A percentile compares a stretch with the other conserved stretches of the same genome.
phyloP scores from a whole-genome alignment of 2,329 filamentous ascomycete genomes.

The Drechslerella dactyloides region DNA sequence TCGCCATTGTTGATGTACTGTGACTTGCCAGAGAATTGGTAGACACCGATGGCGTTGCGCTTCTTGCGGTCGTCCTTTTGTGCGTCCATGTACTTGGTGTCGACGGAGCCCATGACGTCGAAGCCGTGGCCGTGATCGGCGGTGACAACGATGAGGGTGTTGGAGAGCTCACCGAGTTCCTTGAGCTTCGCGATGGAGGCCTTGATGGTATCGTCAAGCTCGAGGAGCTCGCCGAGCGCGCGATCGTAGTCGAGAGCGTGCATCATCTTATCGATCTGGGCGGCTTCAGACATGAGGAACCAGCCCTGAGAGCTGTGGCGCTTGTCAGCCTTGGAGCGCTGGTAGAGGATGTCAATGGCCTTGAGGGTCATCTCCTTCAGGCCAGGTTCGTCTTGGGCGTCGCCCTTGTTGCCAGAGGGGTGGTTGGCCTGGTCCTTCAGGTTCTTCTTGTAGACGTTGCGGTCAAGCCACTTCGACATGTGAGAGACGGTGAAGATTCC shows the following conservation, averaged over 20 bases:
- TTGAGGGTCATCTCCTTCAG: slow-evolving; percentile 90
- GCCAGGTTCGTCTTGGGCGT: slow-evolving; percentile 77
- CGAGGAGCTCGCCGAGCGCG: slow-evolving; percentile 80
- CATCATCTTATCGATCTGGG: slow-evolving; percentile 90
- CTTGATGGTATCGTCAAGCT: slow-evolving; percentile 79
- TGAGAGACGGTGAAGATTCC: slow-evolving; percentile 78
- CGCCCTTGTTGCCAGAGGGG: slow-evolving; percentile 68
- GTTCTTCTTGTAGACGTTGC: slow-evolving; percentile 78
- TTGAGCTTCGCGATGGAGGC: slow-evolving; percentile 75
- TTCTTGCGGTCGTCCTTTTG: slow-evolving; percentile 73
- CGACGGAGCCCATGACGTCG: slow-evolving; percentile 81
- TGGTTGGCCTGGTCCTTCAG: slow-evolving; percentile 70
- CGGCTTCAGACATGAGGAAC: slow-evolving; percentile 87
- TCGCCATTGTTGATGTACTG: slow-evolving; percentile 71
- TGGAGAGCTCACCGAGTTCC: slow-evolving; percentile 70
- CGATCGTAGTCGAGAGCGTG: slow-evolving; percentile 84
- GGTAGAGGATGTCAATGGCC: slow-evolving; percentile 78
- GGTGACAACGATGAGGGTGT: slow-evolving; percentile 79
- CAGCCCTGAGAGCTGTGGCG: slow-evolving; percentile 64
- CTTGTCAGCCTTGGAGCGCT: slow-evolving; percentile 63
- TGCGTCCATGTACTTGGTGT: slow-evolving; percentile 75
- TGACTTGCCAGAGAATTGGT: slow-evolving; percentile 74
- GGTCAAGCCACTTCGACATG: slow-evolving; percentile 84
- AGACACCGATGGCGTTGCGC: slow-evolving; percentile 75
- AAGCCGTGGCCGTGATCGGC: slow-evolving; percentile 92